Base-by-base conservation (phyloP, 306 rosid species). In the Quercus variabilis region DNA sequence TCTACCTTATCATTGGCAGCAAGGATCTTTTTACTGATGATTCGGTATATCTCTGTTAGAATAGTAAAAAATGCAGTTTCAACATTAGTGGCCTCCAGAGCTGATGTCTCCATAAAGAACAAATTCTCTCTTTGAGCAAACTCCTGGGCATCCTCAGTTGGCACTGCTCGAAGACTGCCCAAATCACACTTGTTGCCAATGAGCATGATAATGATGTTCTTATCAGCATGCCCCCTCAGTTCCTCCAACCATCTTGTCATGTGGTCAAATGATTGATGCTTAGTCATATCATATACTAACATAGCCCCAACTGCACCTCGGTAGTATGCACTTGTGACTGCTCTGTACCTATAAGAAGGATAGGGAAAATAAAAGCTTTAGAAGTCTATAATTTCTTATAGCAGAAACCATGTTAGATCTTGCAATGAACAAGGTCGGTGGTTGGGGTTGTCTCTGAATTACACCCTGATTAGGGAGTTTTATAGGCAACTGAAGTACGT, bases 241-340 rank as follows among this genome's bases (percentile, higher is more conserved):
- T 94, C 98, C 83, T 94, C 97, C 74, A 94, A 77, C 98, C 97
- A 92, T 74, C 91, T 79, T 0, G 92, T 93, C 94, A 94, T 92
- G 89, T 94, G 97, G 20, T 94, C 97, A 55, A 94, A 94, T 0
- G 98, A 92, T 64, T 91, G 98, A 9, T 92, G 94, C 78, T 94
- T 94, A 3, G 94, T 90, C 92, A 94, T 90, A 79, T 94, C 98
- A 23, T 90, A 94, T 2, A 94, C 92, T 79, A 94, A 60, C 96
- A 94, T 94, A 65, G 98, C 98, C 60, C 98, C 98, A 19, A 94
- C 92, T 21, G 98, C 98, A 20, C 98, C 98, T 73, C 97, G 71
- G 77, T 94, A 94, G 87, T 94, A 94, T 81, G 98, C 97, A 83
- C 96, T 94, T 17, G 98, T 92, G 52, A 94, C 97, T 69, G 98